These are phyloP conservation scores for Chaetomium globosum DNA, from an alignment of 2,329 filamentous ascomycete genomes.

Conservation along the genomic window DNA sequence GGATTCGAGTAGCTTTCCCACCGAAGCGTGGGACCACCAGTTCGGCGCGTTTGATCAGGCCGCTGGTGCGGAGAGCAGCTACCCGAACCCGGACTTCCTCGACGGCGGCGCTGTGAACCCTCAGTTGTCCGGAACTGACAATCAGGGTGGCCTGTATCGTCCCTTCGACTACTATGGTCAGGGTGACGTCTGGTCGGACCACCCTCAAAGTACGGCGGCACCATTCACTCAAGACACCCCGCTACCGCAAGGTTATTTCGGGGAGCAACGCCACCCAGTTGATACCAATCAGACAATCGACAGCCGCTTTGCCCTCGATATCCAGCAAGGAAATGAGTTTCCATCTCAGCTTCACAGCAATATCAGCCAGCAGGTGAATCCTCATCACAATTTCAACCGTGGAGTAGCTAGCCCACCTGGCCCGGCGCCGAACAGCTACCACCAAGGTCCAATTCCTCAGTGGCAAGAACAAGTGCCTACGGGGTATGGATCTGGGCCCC, in stretches of 20 bases:
- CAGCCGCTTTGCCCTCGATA: slow-evolving; percentile 31
- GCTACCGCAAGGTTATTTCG: slow-evolving; percentile 28
- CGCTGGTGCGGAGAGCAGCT: slow-evolving; percentile 27
- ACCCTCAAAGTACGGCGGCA: slow-evolving; percentile 19
- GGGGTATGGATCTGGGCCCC: slow-evolving; percentile 26
- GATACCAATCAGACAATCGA: slow-evolving; percentile 28
- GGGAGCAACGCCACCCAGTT: slow-evolving; percentile 25
- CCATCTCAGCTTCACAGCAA: slow-evolving; percentile 25
- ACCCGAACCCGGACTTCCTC: slow-evolving; percentile 30
- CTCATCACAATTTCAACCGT: slow-evolving; percentile 26
- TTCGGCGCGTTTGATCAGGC: slow-evolving; percentile 29
- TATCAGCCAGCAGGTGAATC: slow-evolving; percentile 23
- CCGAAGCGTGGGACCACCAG: slow-evolving; percentile 32
- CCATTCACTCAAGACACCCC: slow-evolving; percentile 30
- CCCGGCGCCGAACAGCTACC: slow-evolving; percentile 28
- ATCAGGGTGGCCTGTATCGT: slow-evolving; percentile 27
- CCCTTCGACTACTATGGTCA: slow-evolving; percentile 29
- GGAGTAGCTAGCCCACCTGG: slow-evolving; percentile 12
- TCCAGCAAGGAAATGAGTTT: slow-evolving; percentile 27
- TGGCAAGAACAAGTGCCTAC: slow-evolving; percentile 31
- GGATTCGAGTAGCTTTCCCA: slow-evolving; percentile 30
- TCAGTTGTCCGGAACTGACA: slow-evolving; percentile 28
- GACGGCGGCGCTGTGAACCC: slow-evolving; percentile 22
- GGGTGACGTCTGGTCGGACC: slow-evolving; percentile 29
- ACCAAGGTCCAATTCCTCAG: slow-evolving; percentile 27